These are phyloP conservation scores for Hymenoscyphus repandus DNA, from an alignment of 2,329 filamentous ascomycete species.

Conservation along the genomic window DNA sequence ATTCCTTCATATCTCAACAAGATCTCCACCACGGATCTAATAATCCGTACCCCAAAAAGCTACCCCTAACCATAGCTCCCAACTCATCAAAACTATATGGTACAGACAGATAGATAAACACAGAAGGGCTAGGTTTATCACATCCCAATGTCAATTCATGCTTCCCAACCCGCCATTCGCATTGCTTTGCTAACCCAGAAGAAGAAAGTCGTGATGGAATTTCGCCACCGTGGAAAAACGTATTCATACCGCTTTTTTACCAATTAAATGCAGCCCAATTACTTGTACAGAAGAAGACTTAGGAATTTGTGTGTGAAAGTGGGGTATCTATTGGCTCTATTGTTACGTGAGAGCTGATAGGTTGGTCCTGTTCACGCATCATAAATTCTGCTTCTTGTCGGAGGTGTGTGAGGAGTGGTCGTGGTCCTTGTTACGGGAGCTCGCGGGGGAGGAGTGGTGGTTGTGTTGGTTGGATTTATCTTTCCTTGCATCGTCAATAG, in stretches of 20 bases:
- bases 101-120: not conserved
- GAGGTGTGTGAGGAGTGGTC: conserved; percentile 12
- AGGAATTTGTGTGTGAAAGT: not conserved
- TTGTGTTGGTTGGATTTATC: conserved; percentile 62
- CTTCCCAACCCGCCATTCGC: not conserved
- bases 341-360: conserved; percentile 11
- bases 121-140: not conserved
- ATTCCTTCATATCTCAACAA: too few species aligned
- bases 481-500: conserved; percentile 85
- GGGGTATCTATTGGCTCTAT: conserved; percentile 14
- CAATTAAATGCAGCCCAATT: conserved; percentile 28
- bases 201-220: conserved; percentile 6
- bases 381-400: conserved; percentile 25
- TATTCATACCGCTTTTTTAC: conserved; percentile 27
- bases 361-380: conserved; percentile 4
- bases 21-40: too few species aligned
- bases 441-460: conserved; percentile 25
- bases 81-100: not conserved
- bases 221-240: conserved; percentile 16
- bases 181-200: conserved; percentile 12
- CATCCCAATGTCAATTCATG: not conserved
- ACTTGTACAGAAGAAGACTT: conserved; percentile 25
- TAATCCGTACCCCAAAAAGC: too few species aligned
- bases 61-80: not conserved
- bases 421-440: conserved; percentile 22